Base-by-base conservation (phyloP, 1,284 basidiomycete genomes). In the Apiotrichum domesticum region DNA sequence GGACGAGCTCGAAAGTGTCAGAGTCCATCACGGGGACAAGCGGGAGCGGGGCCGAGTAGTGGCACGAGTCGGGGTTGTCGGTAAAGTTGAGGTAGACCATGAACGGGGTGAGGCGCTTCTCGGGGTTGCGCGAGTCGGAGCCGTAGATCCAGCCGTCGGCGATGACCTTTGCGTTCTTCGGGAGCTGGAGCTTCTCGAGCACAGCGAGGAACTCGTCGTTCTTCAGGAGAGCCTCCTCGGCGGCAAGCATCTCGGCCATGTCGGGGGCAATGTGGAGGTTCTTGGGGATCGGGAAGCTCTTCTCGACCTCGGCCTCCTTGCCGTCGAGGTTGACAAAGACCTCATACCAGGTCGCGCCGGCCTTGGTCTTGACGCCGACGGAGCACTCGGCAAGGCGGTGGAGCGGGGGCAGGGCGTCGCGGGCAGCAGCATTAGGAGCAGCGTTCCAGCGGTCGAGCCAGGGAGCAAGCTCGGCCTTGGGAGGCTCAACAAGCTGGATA, bases 31-130 rank as follows among this genome's bases (percentile, higher is more conserved):
- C 64, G 4, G 76, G 76, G 29, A 74, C 61, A 48, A 78, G 59
- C 4, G 76, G 75, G 6, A 77, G 59, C 1, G 76, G 76, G 14
- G 64, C 63, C 34, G 73, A 63, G 62, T 77, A 77, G 65, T 76
- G 74, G 61, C 67, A 68, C 40, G 64, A 62, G 56, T 63, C 56
- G n/a, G 49, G 48, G 56, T 60, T 51, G 46, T 51, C 54, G 35
- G 51, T 54, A n/a, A 56, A 55, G 56, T 54, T 58, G 47, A 59
- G 52, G 62, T 63, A 63, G 46, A 52, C 48, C 62, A 63, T 63
- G 62, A 63, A 63, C 2, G 58, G 56, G 3, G 58, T 63, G 58
- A 53, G 55, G 54, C 62, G 62, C 41, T 55, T 48, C 21, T 46
- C 10, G 52, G 46, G 58, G 44, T 56, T 49, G 13, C 34, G 39